phyloP scores from a whole-genome alignment of 163 green algal species.

The Smithsoniella earleae region DNA sequence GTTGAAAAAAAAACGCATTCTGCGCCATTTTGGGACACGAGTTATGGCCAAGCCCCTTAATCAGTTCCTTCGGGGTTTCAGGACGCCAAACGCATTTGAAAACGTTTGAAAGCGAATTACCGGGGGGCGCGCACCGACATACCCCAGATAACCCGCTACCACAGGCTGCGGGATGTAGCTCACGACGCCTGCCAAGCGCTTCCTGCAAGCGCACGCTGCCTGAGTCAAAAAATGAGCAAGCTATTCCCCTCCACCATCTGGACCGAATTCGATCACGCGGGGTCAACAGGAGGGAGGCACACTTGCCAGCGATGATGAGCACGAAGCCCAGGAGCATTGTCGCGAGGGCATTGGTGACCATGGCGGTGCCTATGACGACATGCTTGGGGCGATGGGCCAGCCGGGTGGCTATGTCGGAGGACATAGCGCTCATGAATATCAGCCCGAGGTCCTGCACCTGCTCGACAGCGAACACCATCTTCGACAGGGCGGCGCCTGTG shows the following conservation, averaged over 20 bases:
- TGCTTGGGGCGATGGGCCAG: not conserved
- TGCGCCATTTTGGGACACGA: too few relatives aligned
- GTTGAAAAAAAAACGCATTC: too few relatives aligned
- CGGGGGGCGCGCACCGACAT: too few relatives aligned
- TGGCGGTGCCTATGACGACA: constrained; percentile 53
- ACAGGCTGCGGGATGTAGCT: constrained; percentile 75
- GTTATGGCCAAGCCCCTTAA: too few relatives aligned
- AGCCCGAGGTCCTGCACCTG: constrained; percentile 70
- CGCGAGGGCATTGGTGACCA: constrained; percentile 58
- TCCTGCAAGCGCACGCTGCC: not conserved
- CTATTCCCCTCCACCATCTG: too few relatives aligned
- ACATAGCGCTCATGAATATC: constrained; percentile 79
- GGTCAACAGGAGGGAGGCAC: not conserved
- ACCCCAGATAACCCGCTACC: constrained; percentile 73
- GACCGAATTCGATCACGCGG: not conserved
- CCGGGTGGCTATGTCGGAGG: constrained; percentile 50
- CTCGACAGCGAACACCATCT: constrained; percentile 63
- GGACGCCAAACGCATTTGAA: too few relatives aligned
- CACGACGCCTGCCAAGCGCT: constrained; percentile 51
- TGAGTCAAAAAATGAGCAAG: too few relatives aligned
- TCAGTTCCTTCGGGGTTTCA: too few relatives aligned
- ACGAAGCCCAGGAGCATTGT: constrained; percentile 53
- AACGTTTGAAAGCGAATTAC: too few relatives aligned
- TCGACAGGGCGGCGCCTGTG: constrained; percentile 52
- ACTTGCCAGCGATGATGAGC: constrained; percentile 33